Evolutionary conservation across 805 yeast species (phyloP).

Genomic region (Monosporozyma aquatica): DNA sequence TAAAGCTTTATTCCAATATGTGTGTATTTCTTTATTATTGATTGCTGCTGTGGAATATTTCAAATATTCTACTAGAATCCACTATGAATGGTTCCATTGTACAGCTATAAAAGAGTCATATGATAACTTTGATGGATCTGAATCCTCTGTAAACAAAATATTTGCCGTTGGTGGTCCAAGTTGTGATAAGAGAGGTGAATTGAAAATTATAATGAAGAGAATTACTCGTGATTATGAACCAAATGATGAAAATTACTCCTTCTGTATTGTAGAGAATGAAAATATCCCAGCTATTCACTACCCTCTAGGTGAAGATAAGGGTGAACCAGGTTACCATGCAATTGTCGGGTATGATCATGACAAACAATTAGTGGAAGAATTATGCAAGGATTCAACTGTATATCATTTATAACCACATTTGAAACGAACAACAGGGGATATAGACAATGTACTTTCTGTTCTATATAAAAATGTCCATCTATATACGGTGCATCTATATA

Average conservation of each 20-base stretch:
- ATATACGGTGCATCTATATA: too few relatives aligned
- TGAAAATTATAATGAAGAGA: slow-evolving; percentile 33
- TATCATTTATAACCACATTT: slow-evolving; percentile 18
- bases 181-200: slow-evolving; percentile 38
- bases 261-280: slow-evolving; percentile 32
- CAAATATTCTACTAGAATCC: slow-evolving; percentile 33
- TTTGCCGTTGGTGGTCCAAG: slow-evolving; percentile 36
- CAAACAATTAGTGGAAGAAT: slow-evolving; percentile 12
- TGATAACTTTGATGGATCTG: slow-evolving; percentile 6
- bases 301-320: slow-evolving; percentile 28
- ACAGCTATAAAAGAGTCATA: slow-evolving; percentile 27
- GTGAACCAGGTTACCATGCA: slow-evolving; percentile 30
- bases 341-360: slow-evolving; percentile 27
- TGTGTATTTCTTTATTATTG: slow-evolving; percentile 23
- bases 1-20: slow-evolving; percentile 23
- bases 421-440: too few relatives aligned
- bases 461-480: not conserved
- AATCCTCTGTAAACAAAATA: slow-evolving; percentile 25
- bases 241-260: slow-evolving; percentile 28
- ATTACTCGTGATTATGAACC: slow-evolving; percentile 35
- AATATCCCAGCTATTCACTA: slow-evolving; percentile 24
- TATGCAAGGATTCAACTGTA: slow-evolving; percentile 23
- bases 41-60: slow-evolving; percentile 38
- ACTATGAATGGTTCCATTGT: slow-evolving; percentile 40
- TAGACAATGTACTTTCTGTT: too few relatives aligned